phyloP scores from a whole-genome alignment of 2,329 filamentous ascomycete species.

The Pyricularia sp. region DNA sequence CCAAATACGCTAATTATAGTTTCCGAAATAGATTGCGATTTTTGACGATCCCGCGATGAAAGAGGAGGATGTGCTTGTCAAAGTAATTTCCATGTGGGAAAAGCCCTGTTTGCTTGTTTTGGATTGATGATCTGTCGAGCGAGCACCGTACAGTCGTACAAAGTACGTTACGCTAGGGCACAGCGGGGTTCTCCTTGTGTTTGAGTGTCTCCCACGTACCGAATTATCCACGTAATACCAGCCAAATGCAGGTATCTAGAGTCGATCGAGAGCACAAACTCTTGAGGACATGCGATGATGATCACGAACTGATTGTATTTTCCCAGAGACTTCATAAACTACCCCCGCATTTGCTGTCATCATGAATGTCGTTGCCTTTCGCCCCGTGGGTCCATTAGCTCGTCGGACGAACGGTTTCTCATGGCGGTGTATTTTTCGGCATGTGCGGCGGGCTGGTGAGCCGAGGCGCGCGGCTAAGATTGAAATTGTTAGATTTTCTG shows the following conservation, averaged over 20 bases:
- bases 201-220: background rate
- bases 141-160: background rate
- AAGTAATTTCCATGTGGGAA: background rate
- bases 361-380: background rate
- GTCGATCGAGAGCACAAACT: background rate
- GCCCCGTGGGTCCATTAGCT: background rate
- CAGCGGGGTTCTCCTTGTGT: background rate
- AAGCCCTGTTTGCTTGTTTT: background rate
- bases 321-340: background rate
- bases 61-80: background rate
- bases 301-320: background rate
- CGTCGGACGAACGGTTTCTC: background rate
- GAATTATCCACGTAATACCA: background rate
- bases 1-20: background rate
- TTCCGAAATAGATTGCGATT: background rate
- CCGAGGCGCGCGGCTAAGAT: background rate
- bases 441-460: background rate
- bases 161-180: background rate
- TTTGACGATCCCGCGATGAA: background rate
- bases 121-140: background rate
- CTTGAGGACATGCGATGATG: background rate
- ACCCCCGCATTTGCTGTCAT: background rate
- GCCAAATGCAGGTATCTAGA: background rate
- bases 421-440: background rate
- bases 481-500: background rate